Conservation (phyloP, 257 asterid species). For the Agastache rugosa region DNA sequence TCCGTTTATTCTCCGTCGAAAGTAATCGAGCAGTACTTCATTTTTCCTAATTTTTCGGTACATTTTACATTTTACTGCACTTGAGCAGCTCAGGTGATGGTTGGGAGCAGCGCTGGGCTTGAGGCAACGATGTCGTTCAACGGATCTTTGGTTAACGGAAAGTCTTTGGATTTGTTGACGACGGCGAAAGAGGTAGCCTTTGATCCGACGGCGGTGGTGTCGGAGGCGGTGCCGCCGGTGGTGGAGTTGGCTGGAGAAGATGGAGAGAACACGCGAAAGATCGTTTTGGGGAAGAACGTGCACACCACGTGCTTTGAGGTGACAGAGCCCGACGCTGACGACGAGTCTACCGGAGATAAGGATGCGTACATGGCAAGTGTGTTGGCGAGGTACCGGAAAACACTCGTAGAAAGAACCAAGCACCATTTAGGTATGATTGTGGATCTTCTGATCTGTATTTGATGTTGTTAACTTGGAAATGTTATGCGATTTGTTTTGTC, state of each 20-base stretch:
- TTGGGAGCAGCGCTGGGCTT: slow-evolving; percentile 45
- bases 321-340: slow-evolving; percentile 95
- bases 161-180: slow-evolving; percentile 35
- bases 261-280: slow-evolving; percentile 55
- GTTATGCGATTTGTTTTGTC: not conserved
- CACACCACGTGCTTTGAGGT: slow-evolving; percentile 82
- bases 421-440: slow-evolving; percentile 76
- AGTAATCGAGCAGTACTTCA: not conserved
- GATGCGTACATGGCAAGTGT: slow-evolving; percentile 96
- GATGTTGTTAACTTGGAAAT: not conserved
- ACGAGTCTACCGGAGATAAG: slow-evolving; percentile 94
- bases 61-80: slow-evolving; percentile 3
- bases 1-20: not conserved
- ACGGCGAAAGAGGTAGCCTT: slow-evolving; percentile 40
- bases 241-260: slow-evolving; percentile 39
- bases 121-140: slow-evolving; percentile 42
- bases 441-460: slow-evolving; percentile 30
- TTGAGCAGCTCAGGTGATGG: slow-evolving; percentile 45
- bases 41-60: slow-evolving; percentile 9
- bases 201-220: slow-evolving; percentile 59
- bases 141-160: slow-evolving; percentile 46
- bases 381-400: slow-evolving; percentile 81
- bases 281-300: slow-evolving; percentile 81
- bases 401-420: slow-evolving; percentile 82
- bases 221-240: slow-evolving; percentile 63